These are phyloP conservation scores for Albizia julibrissin DNA, from an alignment of 306 rosid genomes.

Conservation along the genomic window DNA sequence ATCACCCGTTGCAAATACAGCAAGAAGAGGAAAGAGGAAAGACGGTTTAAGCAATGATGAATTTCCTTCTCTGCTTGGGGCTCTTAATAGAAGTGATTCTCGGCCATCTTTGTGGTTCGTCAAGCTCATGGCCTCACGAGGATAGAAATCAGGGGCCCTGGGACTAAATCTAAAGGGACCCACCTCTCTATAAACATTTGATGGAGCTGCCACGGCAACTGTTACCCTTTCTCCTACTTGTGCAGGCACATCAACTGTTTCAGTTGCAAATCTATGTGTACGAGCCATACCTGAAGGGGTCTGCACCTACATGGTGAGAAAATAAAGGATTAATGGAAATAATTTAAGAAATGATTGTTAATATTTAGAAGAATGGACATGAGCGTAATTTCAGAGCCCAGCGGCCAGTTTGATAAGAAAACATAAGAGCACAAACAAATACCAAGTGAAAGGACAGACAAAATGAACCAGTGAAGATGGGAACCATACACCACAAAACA, in stretches of 20 bases:
- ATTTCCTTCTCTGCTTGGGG: constrained; percentile 68
- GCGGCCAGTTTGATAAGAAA: constrained; percentile 7
- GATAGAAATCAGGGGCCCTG: constrained; percentile 69
- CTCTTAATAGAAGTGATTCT: constrained; percentile 83
- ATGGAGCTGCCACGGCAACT: constrained; percentile 88
- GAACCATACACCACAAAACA: constrained; percentile 25
- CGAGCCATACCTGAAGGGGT: constrained; percentile 95
- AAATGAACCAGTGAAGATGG: constrained; percentile 9
- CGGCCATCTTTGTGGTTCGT: constrained; percentile 93
- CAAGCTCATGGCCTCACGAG: constrained; percentile 91
- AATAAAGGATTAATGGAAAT: constrained; percentile 26
- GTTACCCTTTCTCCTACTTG: constrained; percentile 94
- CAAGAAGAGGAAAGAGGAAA: constrained; percentile 68
- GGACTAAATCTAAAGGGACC: constrained; percentile 91
- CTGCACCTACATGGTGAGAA: constrained; percentile 59
- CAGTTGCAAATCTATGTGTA: constrained; percentile 91
- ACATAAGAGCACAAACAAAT: background rate
- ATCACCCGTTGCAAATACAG: constrained; percentile 81
- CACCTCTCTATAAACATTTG: constrained; percentile 64
- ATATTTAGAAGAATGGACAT: background rate
- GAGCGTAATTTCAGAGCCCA: background rate
- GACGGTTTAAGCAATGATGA: constrained; percentile 69
- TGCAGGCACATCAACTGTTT: constrained; percentile 92
- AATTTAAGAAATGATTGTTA: background rate
- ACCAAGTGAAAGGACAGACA: constrained; percentile 16